Evolutionary conservation across 331 rosid genomes (phyloP).

Genomic region (Prunus yedoensis): DNA sequence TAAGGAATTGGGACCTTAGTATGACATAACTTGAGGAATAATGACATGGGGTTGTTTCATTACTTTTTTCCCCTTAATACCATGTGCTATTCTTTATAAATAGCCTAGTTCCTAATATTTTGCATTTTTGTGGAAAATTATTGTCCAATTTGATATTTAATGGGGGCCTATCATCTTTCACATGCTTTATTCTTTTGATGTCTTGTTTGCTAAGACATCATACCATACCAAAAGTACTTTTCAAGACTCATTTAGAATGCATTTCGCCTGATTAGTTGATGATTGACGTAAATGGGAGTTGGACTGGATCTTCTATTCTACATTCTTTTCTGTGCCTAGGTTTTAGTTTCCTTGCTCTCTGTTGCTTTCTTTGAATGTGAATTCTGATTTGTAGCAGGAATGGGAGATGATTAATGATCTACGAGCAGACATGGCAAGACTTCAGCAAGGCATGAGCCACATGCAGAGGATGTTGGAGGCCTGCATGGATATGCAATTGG

Average conservation of each 20-base stretch:
- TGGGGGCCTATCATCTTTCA: neutral
- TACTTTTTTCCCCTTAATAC: neutral
- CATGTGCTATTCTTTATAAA: conserved; percentile 4
- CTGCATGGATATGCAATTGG: conserved; percentile 99
- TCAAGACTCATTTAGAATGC: neutral
- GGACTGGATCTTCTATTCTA: neutral
- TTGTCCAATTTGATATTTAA: neutral
- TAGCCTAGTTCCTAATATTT: neutral
- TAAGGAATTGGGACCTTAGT: conserved; percentile 12
- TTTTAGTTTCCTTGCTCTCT: neutral
- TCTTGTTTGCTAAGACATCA: neutral
- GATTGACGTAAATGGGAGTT: conserved; percentile 1
- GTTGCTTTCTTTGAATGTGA: conserved; percentile 12
- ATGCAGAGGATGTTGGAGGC: conserved; percentile 99
- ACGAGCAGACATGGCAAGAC: conserved; percentile 93
- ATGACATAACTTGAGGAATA: conserved; percentile 21
- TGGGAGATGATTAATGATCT: conserved; percentile 97
- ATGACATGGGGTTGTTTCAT: neutral
- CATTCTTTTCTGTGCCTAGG: neutral
- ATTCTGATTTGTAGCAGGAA: conserved; percentile 57
- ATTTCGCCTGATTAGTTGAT: neutral
- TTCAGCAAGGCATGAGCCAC: conserved; percentile 99
- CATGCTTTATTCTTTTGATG: neutral
- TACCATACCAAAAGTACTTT: neutral
- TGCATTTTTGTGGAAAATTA: neutral